Evolutionary conservation across 139 green algal species (phyloP), one percentile per base, ranked within the genome.

Genomic region (Spirogloea muscicola): DNA sequence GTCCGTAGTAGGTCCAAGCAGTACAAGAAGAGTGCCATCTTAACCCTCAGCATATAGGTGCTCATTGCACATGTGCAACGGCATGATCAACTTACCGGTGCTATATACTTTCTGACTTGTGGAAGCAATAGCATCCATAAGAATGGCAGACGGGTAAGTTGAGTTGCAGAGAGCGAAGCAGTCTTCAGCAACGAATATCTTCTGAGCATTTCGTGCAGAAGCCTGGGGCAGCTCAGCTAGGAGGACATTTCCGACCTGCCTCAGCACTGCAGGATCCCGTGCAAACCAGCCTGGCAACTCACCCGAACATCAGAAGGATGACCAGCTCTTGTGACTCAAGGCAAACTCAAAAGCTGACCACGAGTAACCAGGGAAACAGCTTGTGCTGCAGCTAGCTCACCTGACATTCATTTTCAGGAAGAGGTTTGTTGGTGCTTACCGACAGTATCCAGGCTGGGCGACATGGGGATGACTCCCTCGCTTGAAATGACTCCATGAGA

Each of bases 401-500:
- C 10, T 25, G 10, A 10, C 10, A 10, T 16, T 51, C 16, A 25
- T n/a, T 10, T 7, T n/a, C 21, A 13, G 29, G n/a, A n/a, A n/a
- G n/a, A n/a, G n/a, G n/a, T 62, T 10, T 10, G 10, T 29, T n/a
- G 29, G 7, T 31, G 25, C 68, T 46, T 27, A 81, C 73, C 73
- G 4, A 74, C 46, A n/a, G 73, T 75, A 49, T 81, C 73, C 42
- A 81, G 55, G 18, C 62, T 76, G 16, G 61, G 27, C 3, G 62
- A 31, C 46, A 81, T 66, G 21, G 68, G 68, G 18, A 72, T n/a
- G 27, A 80, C 72, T 0, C 75, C 75, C 13, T 29, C 55, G 25
- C n/a, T 33, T 5, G 67, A 81, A 4, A 94, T 75, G 2, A 87
- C 66, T 0, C 90, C 91, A 58, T 96, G 90, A 0, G 88, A 94